Evolutionary conservation across 176 grass and related monocot species (phyloP).

Genomic region (Aegilops bicornis): DNA sequence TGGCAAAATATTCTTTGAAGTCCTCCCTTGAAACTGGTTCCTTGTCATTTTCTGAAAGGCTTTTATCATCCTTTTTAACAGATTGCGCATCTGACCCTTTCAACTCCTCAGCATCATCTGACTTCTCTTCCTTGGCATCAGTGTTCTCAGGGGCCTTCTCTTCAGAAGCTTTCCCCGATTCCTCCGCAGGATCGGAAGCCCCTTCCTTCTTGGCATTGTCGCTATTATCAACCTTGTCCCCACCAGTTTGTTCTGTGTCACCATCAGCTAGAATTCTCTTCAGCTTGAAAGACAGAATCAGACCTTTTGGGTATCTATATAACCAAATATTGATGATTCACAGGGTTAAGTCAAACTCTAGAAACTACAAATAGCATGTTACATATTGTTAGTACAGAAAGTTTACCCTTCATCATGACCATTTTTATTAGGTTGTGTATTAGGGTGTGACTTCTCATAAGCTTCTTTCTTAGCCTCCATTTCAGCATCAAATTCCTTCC

Average conservation of each 20-base stretch:
- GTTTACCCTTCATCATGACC: slow-evolving; percentile 52
- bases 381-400: slow-evolving; percentile 14
- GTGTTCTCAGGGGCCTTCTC: slow-evolving; percentile 30
- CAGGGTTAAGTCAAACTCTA: slow-evolving; percentile 16
- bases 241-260: slow-evolving; percentile 35
- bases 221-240: slow-evolving; percentile 35
- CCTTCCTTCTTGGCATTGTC: slow-evolving; percentile 29
- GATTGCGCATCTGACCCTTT: slow-evolving; percentile 25
- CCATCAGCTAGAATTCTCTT: slow-evolving; percentile 52
- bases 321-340: slow-evolving; percentile 29
- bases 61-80: slow-evolving; percentile 30
- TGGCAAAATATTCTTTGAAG: slow-evolving; percentile 62
- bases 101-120: slow-evolving; percentile 31
- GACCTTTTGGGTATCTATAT: slow-evolving; percentile 79
- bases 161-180: slow-evolving; percentile 27
- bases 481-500: slow-evolving; percentile 94
- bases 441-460: slow-evolving; percentile 39
- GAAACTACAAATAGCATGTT: not conserved
- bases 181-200: slow-evolving; percentile 18
- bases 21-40: slow-evolving; percentile 69
- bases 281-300: slow-evolving; percentile 85
- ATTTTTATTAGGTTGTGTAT: slow-evolving; percentile 28
- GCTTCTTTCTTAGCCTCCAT: slow-evolving; percentile 49
- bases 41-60: slow-evolving; percentile 20
- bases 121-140: slow-evolving; percentile 28